Percentiles rank a stretch among this genome's conserved stretches.
phyloP scores from a whole-genome alignment of 306 rosid species.

The Dryas drummondii region DNA sequence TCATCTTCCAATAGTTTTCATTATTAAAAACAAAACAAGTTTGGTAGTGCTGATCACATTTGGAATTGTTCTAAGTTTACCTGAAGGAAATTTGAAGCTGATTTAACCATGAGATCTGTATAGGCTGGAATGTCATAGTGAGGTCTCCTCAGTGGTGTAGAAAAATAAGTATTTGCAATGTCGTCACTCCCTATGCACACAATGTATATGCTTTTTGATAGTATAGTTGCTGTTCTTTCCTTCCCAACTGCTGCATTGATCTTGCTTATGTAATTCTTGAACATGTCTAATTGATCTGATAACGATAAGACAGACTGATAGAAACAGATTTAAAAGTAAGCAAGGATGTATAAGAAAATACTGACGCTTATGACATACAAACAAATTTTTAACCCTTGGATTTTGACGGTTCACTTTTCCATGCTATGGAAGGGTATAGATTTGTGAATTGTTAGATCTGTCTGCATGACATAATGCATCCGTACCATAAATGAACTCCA shows the following conservation, averaged over 20 bases:
- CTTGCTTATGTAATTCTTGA: constrained; percentile 49
- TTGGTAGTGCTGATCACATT: not conserved
- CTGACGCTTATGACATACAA: too few species aligned
- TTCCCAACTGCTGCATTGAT: constrained; percentile 46
- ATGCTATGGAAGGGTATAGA: too few species aligned
- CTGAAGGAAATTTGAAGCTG: constrained; percentile 52
- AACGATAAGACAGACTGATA: constrained; percentile 55
- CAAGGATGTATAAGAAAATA: not conserved
- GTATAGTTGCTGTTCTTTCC: constrained; percentile 22
- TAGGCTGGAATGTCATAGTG: constrained; percentile 49
- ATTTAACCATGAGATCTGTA: constrained; percentile 51
- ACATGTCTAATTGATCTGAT: constrained; percentile 50
- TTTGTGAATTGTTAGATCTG: too few species aligned
- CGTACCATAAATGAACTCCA: too few species aligned
- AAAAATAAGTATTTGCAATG: constrained; percentile 55
- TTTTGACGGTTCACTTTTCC: too few species aligned
- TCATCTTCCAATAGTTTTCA: too few species aligned
- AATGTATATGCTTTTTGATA: constrained; percentile 55
- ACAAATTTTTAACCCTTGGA: too few species aligned
- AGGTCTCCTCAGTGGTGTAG: constrained; percentile 36
- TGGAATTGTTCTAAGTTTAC: constrained; percentile 16
- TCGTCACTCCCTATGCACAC: constrained; percentile 61
- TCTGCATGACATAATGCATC: too few species aligned
- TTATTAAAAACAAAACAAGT: too few species aligned
- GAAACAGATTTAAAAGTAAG: constrained; percentile 2